Percentiles rank a stretch among this genome's conserved stretches.
Conservation (phyloP, 1,284 basidiomycete species). For the Gomphus sp. region DNA sequence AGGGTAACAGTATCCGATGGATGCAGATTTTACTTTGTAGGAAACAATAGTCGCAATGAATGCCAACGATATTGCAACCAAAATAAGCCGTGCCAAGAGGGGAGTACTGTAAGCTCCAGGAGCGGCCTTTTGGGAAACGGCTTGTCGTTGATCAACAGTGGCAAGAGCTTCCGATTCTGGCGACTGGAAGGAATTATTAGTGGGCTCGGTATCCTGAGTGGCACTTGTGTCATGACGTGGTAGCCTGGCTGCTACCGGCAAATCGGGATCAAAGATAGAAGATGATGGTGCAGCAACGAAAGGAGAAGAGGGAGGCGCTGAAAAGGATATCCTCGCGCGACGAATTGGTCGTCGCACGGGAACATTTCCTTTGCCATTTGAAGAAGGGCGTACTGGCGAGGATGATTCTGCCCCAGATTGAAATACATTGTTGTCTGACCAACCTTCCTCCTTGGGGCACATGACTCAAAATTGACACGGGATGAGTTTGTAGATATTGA, state of each 20-base stretch:
- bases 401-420: constrained; percentile 75
- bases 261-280: constrained; percentile 9
- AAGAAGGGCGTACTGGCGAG: constrained; percentile 57
- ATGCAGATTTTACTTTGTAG: constrained; percentile 59
- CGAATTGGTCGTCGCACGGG: constrained; percentile 3
- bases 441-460: constrained; percentile 46
- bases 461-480: neutral
- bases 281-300: constrained; percentile 11
- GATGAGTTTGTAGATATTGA: constrained; percentile 17
- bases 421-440: constrained; percentile 81
- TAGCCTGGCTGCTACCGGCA: constrained; percentile 1
- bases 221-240: neutral
- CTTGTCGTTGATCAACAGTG: constrained; percentile 18
- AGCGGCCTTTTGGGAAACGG: constrained; percentile 14
- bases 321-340: constrained; percentile 48
- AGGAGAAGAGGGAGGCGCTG: constrained; percentile 41
- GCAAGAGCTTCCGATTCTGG: constrained; percentile 24
- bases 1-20: constrained; percentile 79
- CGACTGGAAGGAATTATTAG: constrained; percentile 15
- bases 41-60: constrained; percentile 32
- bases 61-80: constrained; percentile 29
- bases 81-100: constrained; percentile 28
- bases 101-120: constrained; percentile 14
- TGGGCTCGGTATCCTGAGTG: neutral
- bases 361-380: constrained; percentile 23